These are phyloP conservation scores for Pythium sp. DNA, from an alignment of 352 stramenopile genomes.

Conservation along the genomic window DNA sequence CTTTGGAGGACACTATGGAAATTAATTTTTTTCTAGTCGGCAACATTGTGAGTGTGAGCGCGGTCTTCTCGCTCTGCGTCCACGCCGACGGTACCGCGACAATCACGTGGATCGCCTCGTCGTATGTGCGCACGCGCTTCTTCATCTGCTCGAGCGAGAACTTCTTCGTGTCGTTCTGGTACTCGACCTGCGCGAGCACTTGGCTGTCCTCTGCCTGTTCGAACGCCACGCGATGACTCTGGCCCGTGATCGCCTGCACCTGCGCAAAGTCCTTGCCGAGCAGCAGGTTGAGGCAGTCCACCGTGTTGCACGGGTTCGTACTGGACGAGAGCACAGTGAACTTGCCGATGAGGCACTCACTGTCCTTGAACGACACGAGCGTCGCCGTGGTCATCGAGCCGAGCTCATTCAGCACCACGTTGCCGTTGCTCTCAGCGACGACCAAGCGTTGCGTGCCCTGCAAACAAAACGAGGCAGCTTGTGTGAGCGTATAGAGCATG, in stretches of 20 bases:
- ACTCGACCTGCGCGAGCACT: constrained; percentile 66
- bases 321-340: constrained; percentile 79
- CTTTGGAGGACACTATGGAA: no score
- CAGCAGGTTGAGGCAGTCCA: constrained; percentile 65
- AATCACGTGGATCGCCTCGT: constrained; percentile 49
- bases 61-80: constrained; percentile 44
- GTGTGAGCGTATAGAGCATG: constrained; percentile 1
- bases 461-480: constrained; percentile 1
- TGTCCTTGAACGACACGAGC: constrained; percentile 85
- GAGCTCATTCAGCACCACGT: constrained; percentile 88
- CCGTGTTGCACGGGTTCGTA: constrained; percentile 83
- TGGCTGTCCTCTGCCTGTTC: constrained; percentile 21
- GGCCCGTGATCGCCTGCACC: constrained; percentile 38
- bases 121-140: constrained; percentile 37
- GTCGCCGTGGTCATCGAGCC: constrained; percentile 84
- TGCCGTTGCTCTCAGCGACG: constrained; percentile 58
- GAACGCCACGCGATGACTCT: constrained; percentile 50
- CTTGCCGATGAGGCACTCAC: constrained; percentile 84
- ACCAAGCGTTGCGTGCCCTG: constrained; percentile 80
- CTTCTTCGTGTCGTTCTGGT: constrained; percentile 32
- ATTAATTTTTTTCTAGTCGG: no score
- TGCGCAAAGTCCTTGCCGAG: constrained; percentile 50
- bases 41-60: constrained; percentile 32
- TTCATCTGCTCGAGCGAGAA: constrained; percentile 78
- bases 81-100: constrained; percentile 69